Conservation (phyloP, 2,329 filamentous ascomycete genomes). For the Hypoxylon sp. region DNA sequence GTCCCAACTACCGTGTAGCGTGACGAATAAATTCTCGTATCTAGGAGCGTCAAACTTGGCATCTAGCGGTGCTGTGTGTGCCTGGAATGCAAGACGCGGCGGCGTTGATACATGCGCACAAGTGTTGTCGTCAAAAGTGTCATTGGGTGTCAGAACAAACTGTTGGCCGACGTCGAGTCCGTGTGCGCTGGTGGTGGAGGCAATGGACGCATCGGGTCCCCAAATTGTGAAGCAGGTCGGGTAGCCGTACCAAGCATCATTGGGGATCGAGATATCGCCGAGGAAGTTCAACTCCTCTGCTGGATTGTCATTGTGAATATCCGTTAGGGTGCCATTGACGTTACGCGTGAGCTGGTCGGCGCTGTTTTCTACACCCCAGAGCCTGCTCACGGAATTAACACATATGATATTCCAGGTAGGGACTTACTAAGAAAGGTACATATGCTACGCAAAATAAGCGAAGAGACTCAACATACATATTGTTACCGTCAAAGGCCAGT, state of each 20-base stretch:
- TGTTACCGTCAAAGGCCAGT: constrained; percentile 58
- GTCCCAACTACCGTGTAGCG: constrained; percentile 73
- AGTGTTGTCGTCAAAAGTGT: constrained; percentile 49
- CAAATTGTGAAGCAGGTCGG: constrained; percentile 62
- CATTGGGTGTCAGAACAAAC: constrained; percentile 52
- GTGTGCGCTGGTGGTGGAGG: constrained; percentile 42
- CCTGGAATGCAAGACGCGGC: constrained; percentile 66
- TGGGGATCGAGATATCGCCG: constrained; percentile 68
- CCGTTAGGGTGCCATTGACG: constrained; percentile 56
- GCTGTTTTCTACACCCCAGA: constrained; percentile 73
- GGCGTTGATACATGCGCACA: constrained; percentile 47
- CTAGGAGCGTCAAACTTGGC: constrained; percentile 70
- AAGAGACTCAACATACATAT: constrained; percentile 56
- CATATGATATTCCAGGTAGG: too few species aligned
- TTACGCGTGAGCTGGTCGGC: constrained; percentile 70
- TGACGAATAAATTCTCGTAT: constrained; percentile 70
- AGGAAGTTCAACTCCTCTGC: constrained; percentile 77
- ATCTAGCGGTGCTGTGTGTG: constrained; percentile 75
- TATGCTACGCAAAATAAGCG: too few species aligned
- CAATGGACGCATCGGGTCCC: constrained; percentile 58
- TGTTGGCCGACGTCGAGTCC: constrained; percentile 54
- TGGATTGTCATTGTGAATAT: constrained; percentile 73
- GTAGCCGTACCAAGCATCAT: constrained; percentile 71
- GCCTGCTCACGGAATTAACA: constrained; percentile 34
- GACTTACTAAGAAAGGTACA: neutral